phyloP scores from a whole-genome alignment of 2,329 filamentous ascomycete genomes.

The Monosporascus sp. region DNA sequence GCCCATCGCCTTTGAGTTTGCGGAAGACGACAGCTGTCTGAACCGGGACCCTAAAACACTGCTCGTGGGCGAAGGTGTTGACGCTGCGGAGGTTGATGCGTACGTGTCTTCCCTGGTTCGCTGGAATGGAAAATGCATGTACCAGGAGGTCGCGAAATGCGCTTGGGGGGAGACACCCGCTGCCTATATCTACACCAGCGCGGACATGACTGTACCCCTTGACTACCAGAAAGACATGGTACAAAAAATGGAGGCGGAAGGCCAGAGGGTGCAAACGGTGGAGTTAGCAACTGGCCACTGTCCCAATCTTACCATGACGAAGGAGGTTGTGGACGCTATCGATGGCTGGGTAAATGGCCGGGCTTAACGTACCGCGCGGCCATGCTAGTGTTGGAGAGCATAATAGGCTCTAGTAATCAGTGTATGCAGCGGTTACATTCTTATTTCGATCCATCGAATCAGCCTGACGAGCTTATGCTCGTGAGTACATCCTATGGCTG shows the following conservation, averaged over 20 bases:
- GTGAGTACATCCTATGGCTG: too few species aligned
- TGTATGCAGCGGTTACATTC: too few species aligned
- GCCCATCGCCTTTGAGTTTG: constrained; percentile 2
- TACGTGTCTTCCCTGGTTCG: background rate
- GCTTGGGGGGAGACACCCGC: background rate
- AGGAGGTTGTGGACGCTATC: too few species aligned
- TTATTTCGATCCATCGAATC: too few species aligned
- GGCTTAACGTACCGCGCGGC: too few species aligned
- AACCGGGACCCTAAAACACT: background rate
- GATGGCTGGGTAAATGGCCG: too few species aligned
- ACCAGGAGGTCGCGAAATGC: background rate
- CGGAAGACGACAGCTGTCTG: background rate
- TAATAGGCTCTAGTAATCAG: too few species aligned
- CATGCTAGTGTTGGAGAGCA: too few species aligned
- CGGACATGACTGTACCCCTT: background rate
- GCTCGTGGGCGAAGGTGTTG: background rate
- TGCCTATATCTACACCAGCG: background rate
- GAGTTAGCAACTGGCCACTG: too few species aligned
- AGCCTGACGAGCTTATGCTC: too few species aligned
- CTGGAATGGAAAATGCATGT: constrained; percentile 2
- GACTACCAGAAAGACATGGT: background rate
- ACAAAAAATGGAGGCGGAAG: background rate
- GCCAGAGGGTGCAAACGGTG: too few species aligned
- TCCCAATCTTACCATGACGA: too few species aligned
- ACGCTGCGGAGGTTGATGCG: background rate